Evolutionary conservation across 202 grass and related monocot species (phyloP).

Genomic region (Brachypodium distachyon): DNA sequence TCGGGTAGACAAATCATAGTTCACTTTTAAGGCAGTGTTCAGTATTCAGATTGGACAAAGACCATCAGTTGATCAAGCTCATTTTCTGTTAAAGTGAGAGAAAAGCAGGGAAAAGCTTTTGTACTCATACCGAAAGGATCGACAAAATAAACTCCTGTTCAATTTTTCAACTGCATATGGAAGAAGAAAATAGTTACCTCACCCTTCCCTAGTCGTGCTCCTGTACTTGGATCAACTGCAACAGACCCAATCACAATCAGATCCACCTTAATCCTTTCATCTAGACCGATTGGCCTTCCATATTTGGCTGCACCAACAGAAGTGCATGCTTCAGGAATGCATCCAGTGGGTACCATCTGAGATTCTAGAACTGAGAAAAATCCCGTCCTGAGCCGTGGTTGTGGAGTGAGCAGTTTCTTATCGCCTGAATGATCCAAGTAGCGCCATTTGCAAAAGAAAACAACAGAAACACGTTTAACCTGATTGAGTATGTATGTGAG

Average conservation of each 20-base stretch:
- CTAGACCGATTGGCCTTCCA: constrained; percentile 65
- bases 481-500: not conserved
- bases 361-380: constrained; percentile 82
- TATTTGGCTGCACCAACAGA: constrained; percentile 91
- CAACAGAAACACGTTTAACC: not conserved
- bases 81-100: not conserved
- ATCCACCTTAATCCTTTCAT: constrained; percentile 79
- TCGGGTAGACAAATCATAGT: not conserved
- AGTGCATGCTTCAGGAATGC: constrained; percentile 80
- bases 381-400: constrained; percentile 80
- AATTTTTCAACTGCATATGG: not conserved
- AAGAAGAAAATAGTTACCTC: constrained; percentile 48
- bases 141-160: not conserved
- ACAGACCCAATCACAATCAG: constrained; percentile 91
- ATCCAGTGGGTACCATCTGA: constrained; percentile 48
- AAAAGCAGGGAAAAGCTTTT: not conserved
- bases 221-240: constrained; percentile 88
- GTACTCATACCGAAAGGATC: not conserved
- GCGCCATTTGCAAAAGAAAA: not conserved
- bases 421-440: constrained; percentile 37
- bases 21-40: not conserved
- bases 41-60: not conserved
- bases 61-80: not conserved
- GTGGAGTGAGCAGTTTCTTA: constrained; percentile 83
- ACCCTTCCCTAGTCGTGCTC: constrained; percentile 86